Evolutionary conservation across 352 stramenopile genomes (phyloP).

Genomic region (Globisporangium sylvaticum): DNA sequence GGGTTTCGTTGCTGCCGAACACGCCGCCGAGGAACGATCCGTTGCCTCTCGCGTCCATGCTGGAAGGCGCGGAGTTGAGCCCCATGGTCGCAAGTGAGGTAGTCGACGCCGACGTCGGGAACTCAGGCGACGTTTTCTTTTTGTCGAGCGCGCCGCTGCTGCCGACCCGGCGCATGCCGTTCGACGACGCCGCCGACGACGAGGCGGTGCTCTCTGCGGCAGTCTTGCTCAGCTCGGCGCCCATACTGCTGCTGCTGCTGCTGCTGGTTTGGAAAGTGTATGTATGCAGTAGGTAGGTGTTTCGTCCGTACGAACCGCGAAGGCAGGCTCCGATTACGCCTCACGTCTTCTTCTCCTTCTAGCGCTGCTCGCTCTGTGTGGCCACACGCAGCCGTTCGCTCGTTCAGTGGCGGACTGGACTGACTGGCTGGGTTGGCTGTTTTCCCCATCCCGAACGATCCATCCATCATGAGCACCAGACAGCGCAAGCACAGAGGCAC

Average conservation of each 20-base stretch:
- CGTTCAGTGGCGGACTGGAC: not conserved
- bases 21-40: conserved; percentile 7
- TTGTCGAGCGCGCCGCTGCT: conserved; percentile 62
- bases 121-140: conserved; percentile 24
- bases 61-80: not conserved
- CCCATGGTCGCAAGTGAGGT: conserved; percentile 54
- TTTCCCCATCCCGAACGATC: not conserved
- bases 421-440: conserved; percentile 1
- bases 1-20: not conserved
- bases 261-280: conserved; percentile 2
- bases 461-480: not conserved
- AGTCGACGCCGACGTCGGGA: conserved; percentile 50
- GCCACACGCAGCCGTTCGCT: not conserved
- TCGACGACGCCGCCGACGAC: conserved; percentile 10
- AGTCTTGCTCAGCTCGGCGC: conserved; percentile 63
- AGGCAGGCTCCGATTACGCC: not conserved
- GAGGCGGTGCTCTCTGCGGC: conserved; percentile 25
- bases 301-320: not conserved
- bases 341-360: not conserved
- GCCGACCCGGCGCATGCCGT: conserved; percentile 57
- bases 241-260: conserved; percentile 32
- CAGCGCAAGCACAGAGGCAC: not conserved
- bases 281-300: not conserved
- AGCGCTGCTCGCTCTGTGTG: not conserved
- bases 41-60: conserved; percentile 14